Evolutionary conservation across 2,329 filamentous ascomycete genomes (phyloP).

Genomic region (Sclerotinia minor): DNA sequence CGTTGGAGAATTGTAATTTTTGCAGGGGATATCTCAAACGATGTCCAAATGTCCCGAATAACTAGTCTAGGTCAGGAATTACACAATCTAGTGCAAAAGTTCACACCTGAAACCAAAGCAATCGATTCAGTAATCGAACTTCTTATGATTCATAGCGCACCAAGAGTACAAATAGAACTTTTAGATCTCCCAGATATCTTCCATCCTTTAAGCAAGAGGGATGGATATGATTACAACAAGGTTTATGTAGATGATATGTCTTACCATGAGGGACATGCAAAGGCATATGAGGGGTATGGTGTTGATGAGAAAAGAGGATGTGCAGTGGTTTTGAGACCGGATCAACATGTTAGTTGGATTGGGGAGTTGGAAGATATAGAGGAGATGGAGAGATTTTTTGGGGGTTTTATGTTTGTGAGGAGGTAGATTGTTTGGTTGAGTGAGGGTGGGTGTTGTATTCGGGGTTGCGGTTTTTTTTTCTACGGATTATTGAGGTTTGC

Average conservation of each 20-base stretch:
- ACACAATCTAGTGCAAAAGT: conserved; percentile 47
- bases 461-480: too few relatives aligned
- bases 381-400: conserved; percentile 28
- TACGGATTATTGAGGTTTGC: neutral
- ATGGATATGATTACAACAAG: conserved; percentile 58
- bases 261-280: conserved; percentile 54
- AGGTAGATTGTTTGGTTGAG: neutral
- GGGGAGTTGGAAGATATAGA: conserved; percentile 42
- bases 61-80: conserved; percentile 51
- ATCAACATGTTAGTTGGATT: conserved; percentile 61
- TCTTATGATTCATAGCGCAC: conserved; percentile 59
- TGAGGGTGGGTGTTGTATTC: neutral
- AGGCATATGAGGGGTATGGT: conserved; percentile 58
- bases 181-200: conserved; percentile 54
- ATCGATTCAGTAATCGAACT: conserved; percentile 58
- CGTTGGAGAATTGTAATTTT: conserved; percentile 62
- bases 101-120: conserved; percentile 44
- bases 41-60: conserved; percentile 48
- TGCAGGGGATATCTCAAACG: conserved; percentile 54
- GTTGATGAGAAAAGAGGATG: conserved; percentile 57
- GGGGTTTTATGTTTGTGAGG: conserved; percentile 27
- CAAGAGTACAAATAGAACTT: conserved; percentile 51
- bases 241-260: conserved; percentile 56
- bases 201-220: conserved; percentile 48
- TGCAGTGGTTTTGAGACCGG: conserved; percentile 62